Evolutionary conservation across 306 rosid species (phyloP).

Genomic region (Prunus mume): DNA sequence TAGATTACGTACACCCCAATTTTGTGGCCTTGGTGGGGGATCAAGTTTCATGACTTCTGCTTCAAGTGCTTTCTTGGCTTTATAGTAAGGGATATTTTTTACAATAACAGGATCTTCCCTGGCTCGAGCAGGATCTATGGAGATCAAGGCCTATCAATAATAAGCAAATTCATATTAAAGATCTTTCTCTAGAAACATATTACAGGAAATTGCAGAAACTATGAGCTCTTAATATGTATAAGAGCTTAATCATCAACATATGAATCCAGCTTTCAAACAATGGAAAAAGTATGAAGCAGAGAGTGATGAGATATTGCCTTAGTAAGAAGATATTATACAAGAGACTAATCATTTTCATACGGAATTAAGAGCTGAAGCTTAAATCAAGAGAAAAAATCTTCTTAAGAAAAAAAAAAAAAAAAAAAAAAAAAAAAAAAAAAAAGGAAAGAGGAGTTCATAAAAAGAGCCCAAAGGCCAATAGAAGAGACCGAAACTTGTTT

Average conservation of each 20-base stretch:
- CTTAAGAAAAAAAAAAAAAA: neutral
- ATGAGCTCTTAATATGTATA: neutral
- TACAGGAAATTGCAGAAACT: neutral
- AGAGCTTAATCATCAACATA: neutral
- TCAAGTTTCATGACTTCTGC: constrained; percentile 78
- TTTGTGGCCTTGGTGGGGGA: constrained; percentile 88
- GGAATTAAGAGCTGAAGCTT: neutral
- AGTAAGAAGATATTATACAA: neutral
- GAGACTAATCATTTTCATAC: neutral
- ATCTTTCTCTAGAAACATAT: constrained; percentile 11
- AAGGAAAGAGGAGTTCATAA: neutral
- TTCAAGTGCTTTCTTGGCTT: constrained; percentile 85
- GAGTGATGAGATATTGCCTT: neutral
- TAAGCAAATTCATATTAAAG: constrained; percentile 14
- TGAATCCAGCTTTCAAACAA: neutral
- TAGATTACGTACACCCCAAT: constrained; percentile 82
- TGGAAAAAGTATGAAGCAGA: neutral
- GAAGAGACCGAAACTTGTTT: neutral
- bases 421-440: too few species aligned
- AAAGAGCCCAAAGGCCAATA: neutral
- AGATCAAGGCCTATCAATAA: constrained; percentile 67
- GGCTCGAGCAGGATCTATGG: constrained; percentile 89
- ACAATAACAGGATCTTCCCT: constrained; percentile 86
- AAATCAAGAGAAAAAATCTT: neutral
- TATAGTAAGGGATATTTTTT: constrained; percentile 73